Conservation (phyloP, 2,329 filamentous ascomycete species). For the Fusarium brachygibbosum region DNA sequence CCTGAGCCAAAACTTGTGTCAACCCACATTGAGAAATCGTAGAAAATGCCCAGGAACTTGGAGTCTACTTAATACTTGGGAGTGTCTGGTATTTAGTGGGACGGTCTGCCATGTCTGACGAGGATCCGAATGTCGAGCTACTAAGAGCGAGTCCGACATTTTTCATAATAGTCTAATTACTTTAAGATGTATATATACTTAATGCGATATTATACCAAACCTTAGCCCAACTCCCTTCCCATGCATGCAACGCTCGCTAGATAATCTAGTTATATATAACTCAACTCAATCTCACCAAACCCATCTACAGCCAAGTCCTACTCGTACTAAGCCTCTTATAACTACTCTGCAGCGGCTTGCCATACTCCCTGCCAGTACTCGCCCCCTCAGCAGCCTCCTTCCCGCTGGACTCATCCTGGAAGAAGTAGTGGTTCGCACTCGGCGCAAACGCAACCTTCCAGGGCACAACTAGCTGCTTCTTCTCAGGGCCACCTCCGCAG, state of each 20-base stretch:
- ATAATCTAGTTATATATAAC: neutral
- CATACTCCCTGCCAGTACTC: constrained; percentile 44
- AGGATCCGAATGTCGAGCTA: no score
- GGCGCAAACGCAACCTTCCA: constrained; percentile 59
- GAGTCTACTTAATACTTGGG: no score
- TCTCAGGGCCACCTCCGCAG: constrained; percentile 56
- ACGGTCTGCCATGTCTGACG: no score
- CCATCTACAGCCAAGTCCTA: constrained; percentile 45
- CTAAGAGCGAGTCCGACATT: no score
- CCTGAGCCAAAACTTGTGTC: no score
- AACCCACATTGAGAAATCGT: no score
- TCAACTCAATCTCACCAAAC: neutral
- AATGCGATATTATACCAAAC: neutral
- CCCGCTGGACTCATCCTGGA: constrained; percentile 56
- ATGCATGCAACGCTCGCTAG: neutral
- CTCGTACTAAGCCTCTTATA: constrained; percentile 51
- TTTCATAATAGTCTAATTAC: neutral
- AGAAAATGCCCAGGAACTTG: no score
- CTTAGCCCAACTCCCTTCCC: constrained; percentile 10
- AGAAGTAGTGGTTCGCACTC: constrained; percentile 59
- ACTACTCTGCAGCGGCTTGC: constrained; percentile 29
- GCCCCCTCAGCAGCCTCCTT: constrained; percentile 54
- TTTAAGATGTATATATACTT: neutral
- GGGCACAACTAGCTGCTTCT: constrained; percentile 56
- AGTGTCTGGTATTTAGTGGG: no score